Evolutionary conservation across 371 early-diverging fungal species (phyloP).

Genomic region (Rhizomucor pusillus): DNA sequence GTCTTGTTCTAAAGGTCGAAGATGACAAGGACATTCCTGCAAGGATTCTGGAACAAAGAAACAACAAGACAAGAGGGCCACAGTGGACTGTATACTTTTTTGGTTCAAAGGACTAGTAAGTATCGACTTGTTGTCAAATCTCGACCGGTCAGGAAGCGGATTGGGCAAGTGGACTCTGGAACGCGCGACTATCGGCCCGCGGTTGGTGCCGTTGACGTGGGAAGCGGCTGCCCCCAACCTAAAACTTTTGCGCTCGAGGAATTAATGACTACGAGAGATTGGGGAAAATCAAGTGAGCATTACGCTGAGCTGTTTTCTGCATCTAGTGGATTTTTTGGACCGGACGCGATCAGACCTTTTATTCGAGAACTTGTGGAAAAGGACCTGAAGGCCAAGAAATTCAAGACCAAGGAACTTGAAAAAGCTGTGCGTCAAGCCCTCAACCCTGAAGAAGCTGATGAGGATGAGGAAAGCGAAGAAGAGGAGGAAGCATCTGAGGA

Average conservation of each 20-base stretch:
- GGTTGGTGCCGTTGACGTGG: neutral
- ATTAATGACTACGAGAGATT: too few species aligned
- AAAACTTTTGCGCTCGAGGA: neutral
- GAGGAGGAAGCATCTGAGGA: constrained; percentile 13
- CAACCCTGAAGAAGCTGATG: constrained; percentile 21
- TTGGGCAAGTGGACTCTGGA: neutral
- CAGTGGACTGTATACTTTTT: constrained; percentile 67
- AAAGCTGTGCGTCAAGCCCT: constrained; percentile 45
- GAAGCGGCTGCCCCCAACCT: neutral
- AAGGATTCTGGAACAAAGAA: constrained; percentile 54
- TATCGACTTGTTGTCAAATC: constrained; percentile 10
- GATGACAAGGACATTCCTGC: constrained; percentile 51
- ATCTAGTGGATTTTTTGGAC: constrained; percentile 50
- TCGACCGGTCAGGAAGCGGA: neutral
- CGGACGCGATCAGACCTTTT: constrained; percentile 46
- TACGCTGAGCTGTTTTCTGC: neutral
- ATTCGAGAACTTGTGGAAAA: constrained; percentile 37
- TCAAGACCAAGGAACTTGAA: constrained; percentile 49
- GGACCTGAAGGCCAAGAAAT: constrained; percentile 51
- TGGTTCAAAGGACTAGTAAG: constrained; percentile 76
- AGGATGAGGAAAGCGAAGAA: constrained; percentile 16
- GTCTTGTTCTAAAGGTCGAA: constrained; percentile 48
- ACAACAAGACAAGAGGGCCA: constrained; percentile 46
- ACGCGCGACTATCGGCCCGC: neutral
- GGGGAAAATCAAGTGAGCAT: too few species aligned